Evolutionary conservation across 768 basidiomycete species (phyloP).

Genomic region (Mycena galopus): DNA sequence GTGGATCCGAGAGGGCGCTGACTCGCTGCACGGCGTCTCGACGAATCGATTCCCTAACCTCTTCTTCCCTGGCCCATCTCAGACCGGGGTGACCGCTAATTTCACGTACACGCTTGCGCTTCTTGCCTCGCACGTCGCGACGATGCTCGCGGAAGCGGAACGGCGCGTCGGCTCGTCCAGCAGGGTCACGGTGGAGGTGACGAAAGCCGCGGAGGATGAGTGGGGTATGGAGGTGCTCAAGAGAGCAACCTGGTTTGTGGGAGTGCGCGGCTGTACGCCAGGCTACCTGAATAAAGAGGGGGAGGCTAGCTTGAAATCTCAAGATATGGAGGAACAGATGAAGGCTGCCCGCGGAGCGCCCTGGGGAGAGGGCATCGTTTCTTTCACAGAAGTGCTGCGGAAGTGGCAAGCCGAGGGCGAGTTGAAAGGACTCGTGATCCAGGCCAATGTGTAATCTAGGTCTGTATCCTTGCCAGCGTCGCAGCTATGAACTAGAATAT

Average conservation of each 20-base stretch:
- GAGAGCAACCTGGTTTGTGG: slow-evolving; percentile 19
- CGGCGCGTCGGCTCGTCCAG: background rate
- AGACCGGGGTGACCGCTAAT: slow-evolving; percentile 23
- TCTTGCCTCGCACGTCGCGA: slow-evolving; percentile 22
- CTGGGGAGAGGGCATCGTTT: slow-evolving; percentile 24
- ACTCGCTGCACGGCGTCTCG: slow-evolving; percentile 31
- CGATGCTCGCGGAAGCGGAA: slow-evolving; percentile 4
- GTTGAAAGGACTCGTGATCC: slow-evolving; percentile 13
- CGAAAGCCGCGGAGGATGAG: slow-evolving; percentile 18
- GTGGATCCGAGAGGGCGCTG: slow-evolving; percentile 19
- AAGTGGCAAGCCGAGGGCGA: slow-evolving; percentile 18
- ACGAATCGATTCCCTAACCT: slow-evolving; percentile 34
- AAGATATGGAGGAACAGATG: slow-evolving; percentile 2
- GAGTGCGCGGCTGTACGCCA: slow-evolving; percentile 23
- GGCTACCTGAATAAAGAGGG: slow-evolving; percentile 26
- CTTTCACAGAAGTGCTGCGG: background rate
- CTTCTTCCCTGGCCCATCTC: slow-evolving; percentile 24
- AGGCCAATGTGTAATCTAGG: background rate
- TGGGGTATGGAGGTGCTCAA: slow-evolving; percentile 12
- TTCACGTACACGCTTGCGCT: slow-evolving; percentile 11
- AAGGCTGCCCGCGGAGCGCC: slow-evolving; percentile 18
- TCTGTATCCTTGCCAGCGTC: too few species aligned
- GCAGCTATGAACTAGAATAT: too few species aligned
- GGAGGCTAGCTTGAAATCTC: background rate
- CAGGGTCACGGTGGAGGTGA: slow-evolving; percentile 15